Evolutionary conservation across 2,329 filamentous ascomycete species (phyloP), one percentile per base, ranked within the genome.

Genomic region (Beauveria brongniartii): DNA sequence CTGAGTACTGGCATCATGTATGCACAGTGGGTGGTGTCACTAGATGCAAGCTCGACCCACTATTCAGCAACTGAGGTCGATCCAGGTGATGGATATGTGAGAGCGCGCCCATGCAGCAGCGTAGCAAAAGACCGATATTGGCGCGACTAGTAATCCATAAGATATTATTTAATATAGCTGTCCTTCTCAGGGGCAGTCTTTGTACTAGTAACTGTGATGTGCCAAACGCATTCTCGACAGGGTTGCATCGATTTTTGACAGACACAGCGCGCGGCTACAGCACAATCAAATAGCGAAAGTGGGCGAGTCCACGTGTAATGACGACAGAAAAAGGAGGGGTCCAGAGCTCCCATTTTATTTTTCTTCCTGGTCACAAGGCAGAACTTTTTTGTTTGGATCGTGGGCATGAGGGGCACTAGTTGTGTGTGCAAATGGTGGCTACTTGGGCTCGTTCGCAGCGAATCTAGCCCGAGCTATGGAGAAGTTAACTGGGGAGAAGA

Each of bases 401-500:
- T 53, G 20, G 28, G 47, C 30, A 22, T 50, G 12, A 14, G 34
- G 12, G 34, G 34, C 34, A 37, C 34, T 12, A 53, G 20, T 14
- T 20, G 26, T 30, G 26, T 30, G 50, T 16, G 34, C 34, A 37
- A 37, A 14, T 37, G 34, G 34, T 37, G 34, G 34, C 34, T 37
- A 16, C 34, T 37, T 37, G 14, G 30, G 30, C 8, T 16, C 9
- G 50, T 34, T 22, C 1, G 40, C n/a, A 55, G 53, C 40, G 44
- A 55, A 46, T 34, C 40, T 41, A n/a, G 24, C 16, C 12, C 9
- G 10, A 30, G 41, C 18, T 46, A 56, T 48, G 43, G 43, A 14
- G 54, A 34, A 43, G 20, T 58, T 58, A 51, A 58, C 30, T 58
- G 55, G 55, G 34, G 55, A 43, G 24, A n/a, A 2, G 20, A 50